Evolutionary conservation across 495 filamentous ascomycete species (phyloP).

Genomic region (Rhypophila decipiens): DNA sequence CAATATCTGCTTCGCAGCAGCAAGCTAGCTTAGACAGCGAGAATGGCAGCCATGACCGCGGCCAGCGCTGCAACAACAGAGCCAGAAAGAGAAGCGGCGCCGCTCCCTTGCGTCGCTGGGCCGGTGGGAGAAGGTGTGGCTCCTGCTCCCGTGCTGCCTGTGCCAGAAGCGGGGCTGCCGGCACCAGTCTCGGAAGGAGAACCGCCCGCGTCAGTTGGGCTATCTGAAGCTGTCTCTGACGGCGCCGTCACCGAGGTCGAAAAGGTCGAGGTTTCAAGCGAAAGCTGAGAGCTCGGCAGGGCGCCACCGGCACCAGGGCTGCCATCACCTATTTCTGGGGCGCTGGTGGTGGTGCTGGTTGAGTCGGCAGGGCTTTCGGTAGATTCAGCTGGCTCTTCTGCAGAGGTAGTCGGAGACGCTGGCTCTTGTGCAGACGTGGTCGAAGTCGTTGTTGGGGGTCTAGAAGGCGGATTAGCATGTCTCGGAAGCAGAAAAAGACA

Average conservation of each 20-base stretch:
- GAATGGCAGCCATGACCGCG: conserved; percentile 22
- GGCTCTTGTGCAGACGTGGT: not conserved
- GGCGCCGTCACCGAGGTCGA: conserved; percentile 4
- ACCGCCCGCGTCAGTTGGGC: conserved; percentile 6
- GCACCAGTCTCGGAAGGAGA: conserved; percentile 15
- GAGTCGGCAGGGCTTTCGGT: not conserved
- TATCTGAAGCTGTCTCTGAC: conserved; percentile 17
- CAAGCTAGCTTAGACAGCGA: conserved; percentile 7
- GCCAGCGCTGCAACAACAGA: conserved; percentile 23
- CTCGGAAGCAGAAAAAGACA: not conserved
- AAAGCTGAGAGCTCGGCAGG: conserved; percentile 3
- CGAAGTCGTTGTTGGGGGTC: not conserved
- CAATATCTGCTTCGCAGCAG: no score
- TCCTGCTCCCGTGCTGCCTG: not conserved
- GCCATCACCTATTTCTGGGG: conserved; percentile 9
- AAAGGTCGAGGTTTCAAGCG: conserved; percentile 2
- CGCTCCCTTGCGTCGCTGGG: conserved; percentile 11
- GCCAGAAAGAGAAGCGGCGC: conserved; percentile 11
- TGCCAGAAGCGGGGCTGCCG: conserved; percentile 15
- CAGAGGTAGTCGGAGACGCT: no score
- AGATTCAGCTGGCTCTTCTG: not conserved
- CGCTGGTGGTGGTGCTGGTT: not conserved
- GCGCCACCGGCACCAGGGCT: conserved; percentile 1
- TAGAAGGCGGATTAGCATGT: not conserved
- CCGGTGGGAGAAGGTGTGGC: conserved; percentile 11